Conservation (phyloP, 1,284 basidiomycete species). For the Leccinum pallidistipes region DNA sequence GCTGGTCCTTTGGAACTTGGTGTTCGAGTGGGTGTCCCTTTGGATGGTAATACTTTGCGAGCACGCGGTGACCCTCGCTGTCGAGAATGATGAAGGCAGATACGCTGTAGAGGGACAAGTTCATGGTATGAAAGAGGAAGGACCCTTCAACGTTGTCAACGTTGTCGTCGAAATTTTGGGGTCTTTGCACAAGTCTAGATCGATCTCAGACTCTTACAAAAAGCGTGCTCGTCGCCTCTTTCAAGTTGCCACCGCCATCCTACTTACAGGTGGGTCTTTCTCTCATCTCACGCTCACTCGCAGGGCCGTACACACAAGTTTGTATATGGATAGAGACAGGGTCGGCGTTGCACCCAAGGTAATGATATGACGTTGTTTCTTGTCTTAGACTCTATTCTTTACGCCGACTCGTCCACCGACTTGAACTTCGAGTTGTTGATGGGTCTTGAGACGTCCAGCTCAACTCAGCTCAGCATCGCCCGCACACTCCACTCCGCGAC, state of each 20-base stretch:
- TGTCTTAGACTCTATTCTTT: background rate
- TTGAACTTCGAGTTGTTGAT: background rate
- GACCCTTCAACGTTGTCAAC: conserved; percentile 4
- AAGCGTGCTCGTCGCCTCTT: conserved; percentile 1
- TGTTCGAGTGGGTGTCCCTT: conserved; percentile 60
- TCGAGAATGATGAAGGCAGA: conserved; percentile 92
- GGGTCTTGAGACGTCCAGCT: background rate
- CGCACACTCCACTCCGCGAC: conserved; percentile 9
- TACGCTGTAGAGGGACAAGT: conserved; percentile 85
- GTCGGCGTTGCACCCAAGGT: background rate
- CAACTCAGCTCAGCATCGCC: background rate
- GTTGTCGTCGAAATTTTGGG: conserved; percentile 18
- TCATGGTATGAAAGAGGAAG: conserved; percentile 42
- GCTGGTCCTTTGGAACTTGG: conserved; percentile 86
- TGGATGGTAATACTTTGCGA: conserved; percentile 93
- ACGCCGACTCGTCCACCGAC: background rate
- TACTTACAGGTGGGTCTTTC: background rate
- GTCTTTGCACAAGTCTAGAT: conserved; percentile 12
- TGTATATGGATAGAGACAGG: background rate
- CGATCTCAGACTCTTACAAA: conserved; percentile 18
- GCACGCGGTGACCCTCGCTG: conserved; percentile 89
- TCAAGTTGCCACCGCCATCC: background rate
- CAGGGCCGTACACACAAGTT: background rate
- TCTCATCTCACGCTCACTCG: background rate
- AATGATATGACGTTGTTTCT: background rate